Evolutionary conservation across 139 green algal genomes (phyloP).

Genomic region (Chlorella ohadii): DNA sequence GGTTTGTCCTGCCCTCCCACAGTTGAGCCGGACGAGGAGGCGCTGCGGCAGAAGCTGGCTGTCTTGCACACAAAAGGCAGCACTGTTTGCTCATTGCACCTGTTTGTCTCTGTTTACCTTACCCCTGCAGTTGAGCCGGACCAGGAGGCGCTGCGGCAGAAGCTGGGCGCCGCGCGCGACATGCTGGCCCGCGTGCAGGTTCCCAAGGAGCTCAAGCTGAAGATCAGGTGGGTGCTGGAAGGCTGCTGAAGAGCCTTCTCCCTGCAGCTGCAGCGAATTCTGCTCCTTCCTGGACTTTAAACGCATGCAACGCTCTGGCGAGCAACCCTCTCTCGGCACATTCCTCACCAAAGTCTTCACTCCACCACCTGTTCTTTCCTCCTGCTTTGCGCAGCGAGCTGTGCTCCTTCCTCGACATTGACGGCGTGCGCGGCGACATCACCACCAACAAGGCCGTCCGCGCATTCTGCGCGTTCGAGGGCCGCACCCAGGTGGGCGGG

Average conservation of each 20-base stretch:
- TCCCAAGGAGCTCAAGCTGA: conserved; percentile 64
- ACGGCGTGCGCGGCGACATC: conserved; percentile 95
- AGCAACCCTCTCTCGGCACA: no score
- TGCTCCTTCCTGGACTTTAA: no score
- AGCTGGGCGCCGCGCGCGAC: conserved; percentile 70
- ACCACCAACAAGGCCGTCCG: conserved; percentile 82
- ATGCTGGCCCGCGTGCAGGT: conserved; percentile 62
- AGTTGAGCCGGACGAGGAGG: no score
- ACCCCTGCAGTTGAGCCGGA: conserved; percentile 51
- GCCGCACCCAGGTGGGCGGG: conserved; percentile 34
- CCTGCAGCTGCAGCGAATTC: no score
- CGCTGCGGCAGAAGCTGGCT: not conserved
- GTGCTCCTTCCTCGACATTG: conserved; percentile 89
- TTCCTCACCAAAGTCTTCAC: no score
- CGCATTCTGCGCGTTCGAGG: conserved; percentile 87
- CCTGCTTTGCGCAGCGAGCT: conserved; percentile 60
- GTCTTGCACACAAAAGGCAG: no score
- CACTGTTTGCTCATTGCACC: not conserved
- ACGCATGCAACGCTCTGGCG: no score
- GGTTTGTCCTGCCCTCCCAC: no score
- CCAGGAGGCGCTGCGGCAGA: conserved; percentile 71
- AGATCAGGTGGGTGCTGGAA: conserved; percentile 67
- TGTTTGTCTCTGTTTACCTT: not conserved
- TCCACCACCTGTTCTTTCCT: not conserved
- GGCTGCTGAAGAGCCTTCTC: no score